Evolutionary conservation across 2,329 filamentous ascomycete species (phyloP).

Genomic region (Hymenoscyphus fructigenus): DNA sequence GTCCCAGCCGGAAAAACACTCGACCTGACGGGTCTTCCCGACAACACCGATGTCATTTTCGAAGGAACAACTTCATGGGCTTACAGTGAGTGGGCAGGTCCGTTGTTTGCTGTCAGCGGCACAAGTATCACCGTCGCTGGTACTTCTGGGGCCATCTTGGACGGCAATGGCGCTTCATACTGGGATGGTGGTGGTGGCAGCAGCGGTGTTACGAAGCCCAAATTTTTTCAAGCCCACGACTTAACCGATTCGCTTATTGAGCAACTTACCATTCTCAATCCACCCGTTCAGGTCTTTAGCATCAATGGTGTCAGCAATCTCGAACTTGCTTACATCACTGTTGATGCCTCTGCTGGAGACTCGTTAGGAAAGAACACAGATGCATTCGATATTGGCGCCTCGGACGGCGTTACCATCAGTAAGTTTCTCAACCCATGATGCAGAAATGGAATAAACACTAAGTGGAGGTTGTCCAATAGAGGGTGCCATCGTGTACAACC

Average conservation of each 20-base stretch:
- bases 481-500: conserved; percentile 52
- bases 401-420: conserved; percentile 48
- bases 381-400: conserved; percentile 49
- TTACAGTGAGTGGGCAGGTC: conserved; percentile 66
- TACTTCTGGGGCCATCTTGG: conserved; percentile 50
- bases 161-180: conserved; percentile 56
- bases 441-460: not conserved
- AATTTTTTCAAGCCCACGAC: conserved; percentile 57
- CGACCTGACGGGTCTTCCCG: conserved; percentile 53
- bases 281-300: conserved; percentile 46
- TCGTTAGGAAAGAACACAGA: conserved; percentile 50
- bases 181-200: conserved; percentile 61
- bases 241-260: conserved; percentile 50
- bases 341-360: conserved; percentile 57
- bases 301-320: conserved; percentile 44
- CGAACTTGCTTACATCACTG: conserved; percentile 49
- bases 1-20: conserved; percentile 60
- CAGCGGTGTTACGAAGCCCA: conserved; percentile 60
- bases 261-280: conserved; percentile 50
- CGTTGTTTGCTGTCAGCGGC: conserved; percentile 49
- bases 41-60: conserved; percentile 56
- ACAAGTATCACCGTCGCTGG: conserved; percentile 35
- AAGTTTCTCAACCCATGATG: conserved; percentile 16
- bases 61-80: conserved; percentile 65
- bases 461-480: not conserved